Base-by-base conservation (phyloP, 108 stramenopile species). In the Asterionellopsis glacialis region DNA sequence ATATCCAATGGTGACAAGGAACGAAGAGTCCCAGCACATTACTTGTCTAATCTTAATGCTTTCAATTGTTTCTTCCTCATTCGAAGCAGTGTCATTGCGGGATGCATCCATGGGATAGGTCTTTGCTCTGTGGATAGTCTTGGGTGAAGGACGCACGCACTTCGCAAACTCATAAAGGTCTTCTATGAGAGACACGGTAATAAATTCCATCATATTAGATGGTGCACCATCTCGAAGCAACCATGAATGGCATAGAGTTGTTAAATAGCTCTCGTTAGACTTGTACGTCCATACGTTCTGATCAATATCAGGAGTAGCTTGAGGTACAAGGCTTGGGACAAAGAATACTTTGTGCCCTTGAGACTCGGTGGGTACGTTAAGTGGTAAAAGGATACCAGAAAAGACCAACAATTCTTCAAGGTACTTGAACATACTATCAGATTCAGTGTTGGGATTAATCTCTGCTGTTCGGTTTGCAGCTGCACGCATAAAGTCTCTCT, bases 201-300 rank as follows among this genome's bases (percentile, higher is more conserved):
- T 65, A 22, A 72, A 52, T 47, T 87, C 85, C 79, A 90, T 84
- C 52, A 90, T 47, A 11, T 77, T 77, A 0, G 69, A 64, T 5
- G 83, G 83, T 19, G 75, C 76, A 11, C 85, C 85, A 26, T 90
- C 85, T 14, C 83, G 76, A 45, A 90, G 85, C 25, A 87, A 39
- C 73, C 81, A 70, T 15, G 81, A 75, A 59, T 81, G 65, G 28
- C 77, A 79, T 16, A 85, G 23, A 18, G 78, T 79, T 39, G 68
- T 76, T 64, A 80, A 78, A 73, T 76, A 83, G 16, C 76, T 55
- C 19, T 87, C 83, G 45, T 68, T 74, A 4, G 81, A 75, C 59
- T 86, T 87, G 70, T 76, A 90, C 2, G 80, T 84, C 89, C 89
- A 90, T n/a, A 81, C 60, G 47, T 82, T 83, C 33, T 33, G 33